Evolutionary conservation across 208 protist genomes (phyloP), one percentile per base, ranked within the genome.

Genomic region (Trypanosomatidae sp.): DNA sequence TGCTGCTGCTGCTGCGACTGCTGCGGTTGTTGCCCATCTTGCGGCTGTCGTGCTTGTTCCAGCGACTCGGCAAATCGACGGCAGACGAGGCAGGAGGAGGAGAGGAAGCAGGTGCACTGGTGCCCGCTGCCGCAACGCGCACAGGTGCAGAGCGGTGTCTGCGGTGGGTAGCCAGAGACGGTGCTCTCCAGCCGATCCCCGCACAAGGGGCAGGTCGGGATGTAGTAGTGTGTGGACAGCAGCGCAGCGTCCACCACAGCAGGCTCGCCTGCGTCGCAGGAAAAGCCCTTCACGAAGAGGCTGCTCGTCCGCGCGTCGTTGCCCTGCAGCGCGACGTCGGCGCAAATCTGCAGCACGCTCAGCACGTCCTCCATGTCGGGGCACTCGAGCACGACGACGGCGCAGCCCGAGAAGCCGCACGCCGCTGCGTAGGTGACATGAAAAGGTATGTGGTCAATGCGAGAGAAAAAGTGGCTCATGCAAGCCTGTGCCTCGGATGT

Each of bases 181-280:
- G 80, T 87, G 36, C 77, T 77, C 70, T 97, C 90, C 0, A 97
- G 71, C 25, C 92, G 80, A 46, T 97, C 92, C 1, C 77, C 81
- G 68, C 92, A 97, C 28, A 97, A 56, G 0, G 83, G 79, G 43
- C 92, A 97, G 10, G 88, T 90, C 1, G 92, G 92, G 65, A 95
- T 86, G 74, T 84, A 81, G 69, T 97, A 97, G 66, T 91, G 88
- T 41, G 80, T 49, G 25, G n/a, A 12, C 1, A 82, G 60, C 3
- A 80, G 9, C 39, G 71, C 28, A 30, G 53, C 58, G 39, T 76
- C 53, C 1, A 47, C 59, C 0, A 6, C 55, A 12, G 49, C 65
- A 19, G 74, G 58, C 12, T 58, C 53, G 19, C 73, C 66, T 6
- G 50, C 74, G 19, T 69, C 68, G 56, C 83, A 86, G 8, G 78